Base-by-base conservation (phyloP, 2,329 filamentous ascomycete genomes). In the Keithomyces neogunnii region DNA sequence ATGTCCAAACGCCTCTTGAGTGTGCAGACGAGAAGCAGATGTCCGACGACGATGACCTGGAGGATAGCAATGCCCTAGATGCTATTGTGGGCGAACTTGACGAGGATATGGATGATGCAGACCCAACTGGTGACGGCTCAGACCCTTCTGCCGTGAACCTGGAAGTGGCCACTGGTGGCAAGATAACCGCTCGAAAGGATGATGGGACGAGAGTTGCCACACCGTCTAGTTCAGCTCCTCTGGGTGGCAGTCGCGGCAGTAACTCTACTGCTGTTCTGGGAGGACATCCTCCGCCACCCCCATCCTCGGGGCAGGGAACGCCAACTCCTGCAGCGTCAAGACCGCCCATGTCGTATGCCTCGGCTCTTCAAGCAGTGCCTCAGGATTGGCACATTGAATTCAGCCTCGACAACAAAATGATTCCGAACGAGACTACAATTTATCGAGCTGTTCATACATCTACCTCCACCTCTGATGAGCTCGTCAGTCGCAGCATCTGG, bases 361-460 rank as follows among this genome's bases (percentile, higher is more conserved):
- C 88, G 49, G 89, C 89, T 3, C 80, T 95, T 49, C 88, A 91
- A 59, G 76, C 88, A 11, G 75, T 82, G 0, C 89, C 91, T 1
- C 87, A 95, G 63, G 91, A 97, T 63, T 99, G 93, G 93, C 92
- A 99, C 62, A 90, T 99, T 54, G 89, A 97, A 63, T 99, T 99
- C 69, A 91, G 82, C 58, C 80, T 97, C 47, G 86, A 95, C 56
- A 86, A 80, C 49, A 89, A 90, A 65, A 79, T 87, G 1, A 86
- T 99, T 53, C 77, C 88, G 0, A 93, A 91, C 59, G 91, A 97
- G 60, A 96, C 89, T 1, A 99, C 93, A 0, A 92, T 99, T 51
- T 99, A 97, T 63, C 86, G 92, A 46, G 93, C 93, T 33, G 89
- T 97, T 7, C 89, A 96, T 62, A 87, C 82, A 63, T 71, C 72